Evolutionary conservation across 2,329 filamentous ascomycete genomes (phyloP).

Genomic region (Cladosporium cucumerinum): DNA sequence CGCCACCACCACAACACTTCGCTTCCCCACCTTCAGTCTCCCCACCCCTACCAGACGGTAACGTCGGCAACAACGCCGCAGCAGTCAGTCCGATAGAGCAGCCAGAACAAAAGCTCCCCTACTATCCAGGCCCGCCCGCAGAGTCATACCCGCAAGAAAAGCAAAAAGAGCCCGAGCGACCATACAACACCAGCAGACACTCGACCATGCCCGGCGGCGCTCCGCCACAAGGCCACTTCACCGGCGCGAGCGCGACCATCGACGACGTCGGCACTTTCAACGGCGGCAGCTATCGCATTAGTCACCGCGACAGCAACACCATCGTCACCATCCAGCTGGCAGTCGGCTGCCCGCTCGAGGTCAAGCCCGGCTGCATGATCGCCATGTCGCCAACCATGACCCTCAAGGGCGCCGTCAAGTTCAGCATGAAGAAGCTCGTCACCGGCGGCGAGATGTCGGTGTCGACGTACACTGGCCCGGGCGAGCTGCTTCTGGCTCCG

Average conservation of each 20-base stretch:
- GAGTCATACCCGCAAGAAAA: slow-evolving; percentile 32
- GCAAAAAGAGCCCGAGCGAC: slow-evolving; percentile 29
- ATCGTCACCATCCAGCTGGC: slow-evolving; percentile 86
- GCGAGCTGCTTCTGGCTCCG: slow-evolving; percentile 83
- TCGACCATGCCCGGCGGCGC: slow-evolving; percentile 36
- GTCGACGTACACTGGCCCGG: slow-evolving; percentile 82
- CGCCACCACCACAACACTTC: slow-evolving; percentile 29
- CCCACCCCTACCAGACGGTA: slow-evolving; percentile 34
- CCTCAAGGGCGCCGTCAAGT: slow-evolving; percentile 77
- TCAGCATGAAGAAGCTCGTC: slow-evolving; percentile 88
- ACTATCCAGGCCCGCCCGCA: slow-evolving; percentile 38
- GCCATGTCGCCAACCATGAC: slow-evolving; percentile 89
- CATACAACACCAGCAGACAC: slow-evolving; percentile 30
- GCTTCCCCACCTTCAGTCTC: slow-evolving; percentile 35
- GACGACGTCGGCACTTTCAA: slow-evolving; percentile 98
- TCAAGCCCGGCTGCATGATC: slow-evolving; percentile 86
- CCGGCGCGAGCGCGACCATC: slow-evolving; percentile 56
- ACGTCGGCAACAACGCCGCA: slow-evolving; percentile 22
- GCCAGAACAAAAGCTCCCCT: slow-evolving; percentile 29
- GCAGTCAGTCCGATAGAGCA: slow-evolving; percentile 18
- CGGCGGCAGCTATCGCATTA: slow-evolving; percentile 88
- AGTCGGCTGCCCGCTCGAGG: slow-evolving; percentile 77
- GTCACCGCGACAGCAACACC: slow-evolving; percentile 86
- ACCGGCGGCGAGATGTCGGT: slow-evolving; percentile 73
- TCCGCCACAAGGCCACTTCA: slow-evolving; percentile 55